A percentile compares a stretch with the other conserved stretches of the same genome.
These are phyloP conservation scores for Salix brachista DNA, from an alignment of 345 rosid species.

Conservation along the genomic window DNA sequence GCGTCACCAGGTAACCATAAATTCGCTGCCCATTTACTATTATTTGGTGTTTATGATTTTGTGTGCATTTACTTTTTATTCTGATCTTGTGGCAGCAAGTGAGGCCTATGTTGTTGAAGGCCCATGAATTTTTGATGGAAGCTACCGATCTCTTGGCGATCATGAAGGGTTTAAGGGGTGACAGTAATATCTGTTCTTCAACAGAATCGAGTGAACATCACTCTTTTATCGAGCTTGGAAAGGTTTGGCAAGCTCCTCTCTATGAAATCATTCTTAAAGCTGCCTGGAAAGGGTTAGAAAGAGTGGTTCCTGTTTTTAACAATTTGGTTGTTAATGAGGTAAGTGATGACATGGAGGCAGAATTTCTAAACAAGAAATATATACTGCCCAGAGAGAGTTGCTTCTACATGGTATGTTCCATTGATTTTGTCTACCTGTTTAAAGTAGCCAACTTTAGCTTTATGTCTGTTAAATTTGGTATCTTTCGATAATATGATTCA, in stretches of 20 bases:
- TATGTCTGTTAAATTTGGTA: not conserved
- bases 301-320: constrained; percentile 49
- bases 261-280: constrained; percentile 55
- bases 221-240: constrained; percentile 62
- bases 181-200: constrained; percentile 3
- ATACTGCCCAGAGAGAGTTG: constrained; percentile 58
- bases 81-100: constrained; percentile 34
- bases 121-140: constrained; percentile 40
- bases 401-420: constrained; percentile 71
- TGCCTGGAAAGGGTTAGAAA: constrained; percentile 11
- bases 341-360: constrained; percentile 58
- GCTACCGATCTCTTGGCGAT: constrained; percentile 43
- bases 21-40: too few relatives aligned
- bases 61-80: not conserved
- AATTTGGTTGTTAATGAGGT: constrained; percentile 54
- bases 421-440: not conserved
- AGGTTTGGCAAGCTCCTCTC: constrained; percentile 76
- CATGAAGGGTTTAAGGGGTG: constrained; percentile 37
- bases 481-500: too few relatives aligned
- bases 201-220: not conserved
- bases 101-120: constrained; percentile 46
- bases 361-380: constrained; percentile 44
- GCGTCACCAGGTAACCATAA: constrained; percentile 56
- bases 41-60: not conserved
- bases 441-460: not conserved